These are phyloP conservation scores for Benincasa hispida DNA, from an alignment of 306 rosid genomes.

Conservation along the genomic window DNA sequence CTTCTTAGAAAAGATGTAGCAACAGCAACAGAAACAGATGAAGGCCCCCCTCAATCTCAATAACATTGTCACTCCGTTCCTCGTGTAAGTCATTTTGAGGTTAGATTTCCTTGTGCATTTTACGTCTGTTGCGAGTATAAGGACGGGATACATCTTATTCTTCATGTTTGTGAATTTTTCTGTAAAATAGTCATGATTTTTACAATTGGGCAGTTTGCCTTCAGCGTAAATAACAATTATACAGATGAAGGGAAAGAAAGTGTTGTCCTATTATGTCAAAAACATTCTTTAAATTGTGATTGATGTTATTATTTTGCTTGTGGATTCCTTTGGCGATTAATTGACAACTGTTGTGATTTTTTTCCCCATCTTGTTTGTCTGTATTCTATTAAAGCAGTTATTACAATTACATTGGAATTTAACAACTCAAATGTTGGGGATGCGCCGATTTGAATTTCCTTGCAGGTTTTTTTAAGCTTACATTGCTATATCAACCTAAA, in stretches of 20 bases:
- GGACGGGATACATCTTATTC: neutral
- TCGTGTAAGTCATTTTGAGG: neutral
- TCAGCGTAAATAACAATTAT: neutral
- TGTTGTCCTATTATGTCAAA: neutral
- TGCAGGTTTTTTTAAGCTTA: too few species aligned
- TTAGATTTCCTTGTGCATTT: neutral
- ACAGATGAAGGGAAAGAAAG: neutral
- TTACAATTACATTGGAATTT: neutral
- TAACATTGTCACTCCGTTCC: neutral
- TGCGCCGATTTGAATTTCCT: neutral
- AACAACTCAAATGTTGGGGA: neutral
- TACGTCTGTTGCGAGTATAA: neutral
- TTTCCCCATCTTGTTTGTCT: neutral
- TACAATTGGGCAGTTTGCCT: neutral
- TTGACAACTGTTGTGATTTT: too few species aligned
- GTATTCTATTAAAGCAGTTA: neutral
- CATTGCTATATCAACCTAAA: too few species aligned
- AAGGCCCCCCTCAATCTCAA: neutral
- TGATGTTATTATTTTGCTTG: neutral
- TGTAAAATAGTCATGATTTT: neutral
- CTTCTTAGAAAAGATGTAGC: conserved; percentile 13
- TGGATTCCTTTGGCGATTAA: neutral
- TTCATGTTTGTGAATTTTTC: neutral
- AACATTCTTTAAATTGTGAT: neutral
- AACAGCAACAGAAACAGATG: neutral